Percentiles rank a stretch among this genome's conserved stretches.
These are phyloP conservation scores for Meyerozyma smithsonii DNA, from an alignment of 1,139 yeast genomes.

Conservation along the genomic window DNA sequence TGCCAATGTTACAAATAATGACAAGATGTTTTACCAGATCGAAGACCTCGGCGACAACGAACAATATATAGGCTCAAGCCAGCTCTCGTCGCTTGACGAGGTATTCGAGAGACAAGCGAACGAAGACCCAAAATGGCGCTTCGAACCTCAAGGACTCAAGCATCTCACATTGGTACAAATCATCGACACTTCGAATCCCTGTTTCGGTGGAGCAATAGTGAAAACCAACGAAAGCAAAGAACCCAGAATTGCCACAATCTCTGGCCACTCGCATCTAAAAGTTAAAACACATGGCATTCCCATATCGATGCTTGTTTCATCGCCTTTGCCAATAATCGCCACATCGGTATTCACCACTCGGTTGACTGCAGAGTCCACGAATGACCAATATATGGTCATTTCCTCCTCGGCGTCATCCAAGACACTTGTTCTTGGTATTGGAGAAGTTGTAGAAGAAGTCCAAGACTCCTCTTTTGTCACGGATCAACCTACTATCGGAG, in stretches of 20 bases:
- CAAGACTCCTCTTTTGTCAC: constrained; percentile 56
- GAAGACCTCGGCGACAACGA: constrained; percentile 62
- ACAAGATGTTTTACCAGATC: constrained; percentile 68
- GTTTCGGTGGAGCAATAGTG: constrained; percentile 45
- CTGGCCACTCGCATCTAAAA: constrained; percentile 42
- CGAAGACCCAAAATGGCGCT: constrained; percentile 5
- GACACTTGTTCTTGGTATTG: constrained; percentile 71
- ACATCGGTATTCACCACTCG: constrained; percentile 59
- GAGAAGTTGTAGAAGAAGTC: constrained; percentile 77
- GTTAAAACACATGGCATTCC: constrained; percentile 56
- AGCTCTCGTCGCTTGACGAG: constrained; percentile 1
- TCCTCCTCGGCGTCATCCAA: constrained; percentile 54
- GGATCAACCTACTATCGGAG: constrained; percentile 59
- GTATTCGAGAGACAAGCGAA: neutral
- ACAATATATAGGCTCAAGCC: constrained; percentile 15
- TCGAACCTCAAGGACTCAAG: constrained; percentile 32
- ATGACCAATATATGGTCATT: constrained; percentile 63
- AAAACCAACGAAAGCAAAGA: constrained; percentile 26
- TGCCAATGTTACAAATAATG: constrained; percentile 59
- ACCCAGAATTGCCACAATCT: constrained; percentile 27
- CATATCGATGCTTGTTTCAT: constrained; percentile 59
- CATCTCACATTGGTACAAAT: constrained; percentile 59
- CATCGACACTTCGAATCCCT: constrained; percentile 53
- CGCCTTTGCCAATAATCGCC: constrained; percentile 67
- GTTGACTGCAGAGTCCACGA: constrained; percentile 34